These are phyloP conservation scores for Entelexis sorbosivorans DNA, from an alignment of 1,139 yeast species.

Conservation along the genomic window DNA sequence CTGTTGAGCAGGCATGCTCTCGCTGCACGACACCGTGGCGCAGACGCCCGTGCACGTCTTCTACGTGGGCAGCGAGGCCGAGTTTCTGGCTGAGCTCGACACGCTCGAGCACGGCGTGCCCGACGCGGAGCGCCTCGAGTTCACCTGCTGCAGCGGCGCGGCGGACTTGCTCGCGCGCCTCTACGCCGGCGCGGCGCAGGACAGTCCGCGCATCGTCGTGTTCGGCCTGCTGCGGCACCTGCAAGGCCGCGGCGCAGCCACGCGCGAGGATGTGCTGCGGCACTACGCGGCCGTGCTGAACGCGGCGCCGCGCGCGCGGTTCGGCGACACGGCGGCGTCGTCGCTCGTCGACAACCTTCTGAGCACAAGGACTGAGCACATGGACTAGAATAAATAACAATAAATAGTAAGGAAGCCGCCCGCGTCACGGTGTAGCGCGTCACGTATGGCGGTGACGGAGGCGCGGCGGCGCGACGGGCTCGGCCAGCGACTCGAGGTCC, in stretches of 20 bases:
- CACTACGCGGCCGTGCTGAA: conserved; percentile 10
- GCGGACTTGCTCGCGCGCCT: not conserved
- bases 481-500: conserved; percentile 1
- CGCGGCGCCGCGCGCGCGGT: not conserved
- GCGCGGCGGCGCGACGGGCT: conserved; percentile 3
- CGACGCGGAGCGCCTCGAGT: conserved; percentile 16
- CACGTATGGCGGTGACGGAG: not conserved
- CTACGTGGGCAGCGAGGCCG: conserved; percentile 16
- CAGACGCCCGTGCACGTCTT: conserved; percentile 14
- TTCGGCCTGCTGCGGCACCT: conserved; percentile 13
- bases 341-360: conserved; percentile 1
- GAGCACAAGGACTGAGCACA: conserved; percentile 1
- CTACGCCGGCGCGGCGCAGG: not conserved
- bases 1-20: no score
- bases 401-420: not conserved
- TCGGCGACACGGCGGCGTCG: conserved; percentile 7
- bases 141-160: conserved; percentile 12
- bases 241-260: not conserved
- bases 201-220: not conserved
- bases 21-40: conserved; percentile 8
- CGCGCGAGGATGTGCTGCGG: conserved; percentile 9
- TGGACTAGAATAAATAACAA: not conserved
- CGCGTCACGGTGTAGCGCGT: no score
- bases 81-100: conserved; percentile 12
- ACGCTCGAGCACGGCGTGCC: not conserved